Evolutionary conservation across 331 rosid species (phyloP), one percentile per base, ranked within the genome.

Genomic region (Spiraea crenata): DNA sequence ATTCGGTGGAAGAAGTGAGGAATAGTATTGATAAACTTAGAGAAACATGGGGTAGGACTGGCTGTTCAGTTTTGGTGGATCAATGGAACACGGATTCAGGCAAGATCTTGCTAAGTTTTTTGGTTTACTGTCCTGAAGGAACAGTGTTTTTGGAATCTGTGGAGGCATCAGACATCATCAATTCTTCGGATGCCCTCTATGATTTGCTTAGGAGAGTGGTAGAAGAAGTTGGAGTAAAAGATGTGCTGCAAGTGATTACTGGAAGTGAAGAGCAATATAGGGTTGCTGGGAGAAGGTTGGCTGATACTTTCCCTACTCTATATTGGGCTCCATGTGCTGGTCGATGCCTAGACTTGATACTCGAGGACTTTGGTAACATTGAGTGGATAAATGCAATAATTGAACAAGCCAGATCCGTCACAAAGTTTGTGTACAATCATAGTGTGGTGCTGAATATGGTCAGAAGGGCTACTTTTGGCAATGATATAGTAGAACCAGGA

Each of bases 231-330:
- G 98, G 96, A 61, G 90, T 69, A 6, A 82, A 69, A 60, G 81
- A 92, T 71, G 98, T 92, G 64, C 68, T 92, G 81, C 98, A 92
- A 72, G 96, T 92, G 83, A 85, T 92, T 56, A 83, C 89, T 7
- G 56, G 86, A 4, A 80, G 82, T 38, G 88, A 85, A 54, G 96
- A 90, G 74, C 87, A 79, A 65, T 92, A 76, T 81, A 81, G 76
- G 63, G 64, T 58, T 82, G 90, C 87, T 6, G 96, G 98, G 76
- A 81, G 74, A 69, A 82, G 72, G 82, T 71, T 92, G 81, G 75
- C 85, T 6, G 96, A 90, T 46, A 76, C 84, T 63, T 86, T 80
- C 85, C 91, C 97, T 49, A 79, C 75, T 77, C 86, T 92, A 63
- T 90, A 86, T 80, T 90, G 96, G 96, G 74, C 83, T 76, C 89